A percentile compares a stretch with the other conserved stretches of the same genome.
phyloP scores from a whole-genome alignment of 2,329 filamentous ascomycete genomes.

The Bipolaris bicolor region DNA sequence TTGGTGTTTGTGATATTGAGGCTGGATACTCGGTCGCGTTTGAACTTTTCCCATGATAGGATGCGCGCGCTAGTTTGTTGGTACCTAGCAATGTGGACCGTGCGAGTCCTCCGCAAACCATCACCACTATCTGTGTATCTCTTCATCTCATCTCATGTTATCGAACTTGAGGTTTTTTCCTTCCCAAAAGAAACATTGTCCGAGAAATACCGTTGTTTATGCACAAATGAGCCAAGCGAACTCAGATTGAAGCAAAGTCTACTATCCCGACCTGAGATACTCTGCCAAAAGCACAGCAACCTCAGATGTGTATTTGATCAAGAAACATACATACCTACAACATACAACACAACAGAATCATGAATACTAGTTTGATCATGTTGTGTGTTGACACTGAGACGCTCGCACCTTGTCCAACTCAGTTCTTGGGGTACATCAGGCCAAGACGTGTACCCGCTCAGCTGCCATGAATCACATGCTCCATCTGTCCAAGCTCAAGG shows the following conservation, averaged over 20 bases:
- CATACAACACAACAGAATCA: no score
- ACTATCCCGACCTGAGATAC: neutral
- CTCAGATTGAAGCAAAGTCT: neutral
- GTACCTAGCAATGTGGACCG: slow-evolving; percentile 3
- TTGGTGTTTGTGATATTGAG: slow-evolving; percentile 1
- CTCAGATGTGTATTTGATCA: no score
- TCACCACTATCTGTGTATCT: neutral
- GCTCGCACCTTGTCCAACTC: neutral
- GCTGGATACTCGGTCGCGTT: slow-evolving; percentile 7
- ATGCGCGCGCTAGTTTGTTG: slow-evolving; percentile 8
- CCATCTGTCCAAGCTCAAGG: neutral
- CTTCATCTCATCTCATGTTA: neutral
- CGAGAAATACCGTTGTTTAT: neutral
- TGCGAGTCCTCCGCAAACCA: neutral
- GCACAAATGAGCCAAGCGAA: neutral
- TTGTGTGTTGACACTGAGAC: neutral
- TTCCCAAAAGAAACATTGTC: neutral
- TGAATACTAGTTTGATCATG: neutral
- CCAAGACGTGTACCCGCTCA: neutral
- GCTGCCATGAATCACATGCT: neutral
- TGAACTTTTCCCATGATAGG: slow-evolving; percentile 15
- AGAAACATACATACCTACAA: neutral
- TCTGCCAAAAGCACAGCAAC: neutral
- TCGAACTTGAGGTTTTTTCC: neutral
- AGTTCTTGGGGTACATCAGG: neutral